Evolutionary conservation across 1,284 basidiomycete genomes (phyloP).

Genomic region (Volvariella surrecta): DNA sequence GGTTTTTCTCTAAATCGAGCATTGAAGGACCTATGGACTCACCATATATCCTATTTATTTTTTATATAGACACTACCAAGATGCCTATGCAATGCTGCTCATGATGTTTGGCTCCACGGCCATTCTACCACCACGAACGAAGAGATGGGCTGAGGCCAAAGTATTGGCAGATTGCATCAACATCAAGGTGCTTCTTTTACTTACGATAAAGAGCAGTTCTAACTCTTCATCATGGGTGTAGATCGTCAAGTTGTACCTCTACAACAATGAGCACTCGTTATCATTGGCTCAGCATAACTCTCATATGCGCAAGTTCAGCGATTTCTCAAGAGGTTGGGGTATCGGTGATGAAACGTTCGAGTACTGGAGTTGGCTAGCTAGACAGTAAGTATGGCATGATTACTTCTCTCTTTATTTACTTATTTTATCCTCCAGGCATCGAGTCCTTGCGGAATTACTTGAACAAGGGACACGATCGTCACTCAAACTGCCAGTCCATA

Average conservation of each 20-base stretch:
- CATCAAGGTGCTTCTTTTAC: constrained; percentile 53
- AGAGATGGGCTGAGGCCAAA: constrained; percentile 97
- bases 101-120: constrained; percentile 85
- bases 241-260: constrained; percentile 85
- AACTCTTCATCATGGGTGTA: constrained; percentile 19
- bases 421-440: constrained; percentile 44
- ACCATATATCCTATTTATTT: constrained; percentile 2
- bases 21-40: not conserved
- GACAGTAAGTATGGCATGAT: constrained; percentile 56
- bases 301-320: constrained; percentile 80
- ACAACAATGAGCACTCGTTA: constrained; percentile 75
- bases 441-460: constrained; percentile 81
- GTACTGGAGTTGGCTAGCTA: constrained; percentile 93
- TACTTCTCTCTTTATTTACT: constrained; percentile 1
- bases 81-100: constrained; percentile 75
- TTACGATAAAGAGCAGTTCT: not conserved
- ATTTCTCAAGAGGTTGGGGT: constrained; percentile 89
- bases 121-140: constrained; percentile 85
- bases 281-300: constrained; percentile 75
- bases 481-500: constrained; percentile 55
- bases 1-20: not conserved
- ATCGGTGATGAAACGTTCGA: constrained; percentile 97
- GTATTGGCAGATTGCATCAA: constrained; percentile 90
- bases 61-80: constrained; percentile 74
- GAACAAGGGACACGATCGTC: constrained; percentile 71